A percentile compares a stretch with the other conserved stretches of the same genome.
phyloP scores from a whole-genome alignment of 164 flowering plant genomes.

The Saururus chinensis region DNA sequence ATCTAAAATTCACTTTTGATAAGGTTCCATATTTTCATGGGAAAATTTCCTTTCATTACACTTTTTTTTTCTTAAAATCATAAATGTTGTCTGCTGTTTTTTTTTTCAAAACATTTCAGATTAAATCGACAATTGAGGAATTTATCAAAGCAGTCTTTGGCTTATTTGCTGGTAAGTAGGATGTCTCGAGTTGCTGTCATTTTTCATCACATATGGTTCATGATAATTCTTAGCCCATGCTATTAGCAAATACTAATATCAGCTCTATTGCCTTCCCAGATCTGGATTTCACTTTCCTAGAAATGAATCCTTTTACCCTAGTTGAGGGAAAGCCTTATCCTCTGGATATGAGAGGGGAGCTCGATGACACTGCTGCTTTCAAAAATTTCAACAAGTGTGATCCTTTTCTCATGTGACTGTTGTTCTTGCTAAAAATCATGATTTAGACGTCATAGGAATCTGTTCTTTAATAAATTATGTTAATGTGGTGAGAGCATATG shows the following conservation, averaged over 20 bases:
- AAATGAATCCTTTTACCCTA: constrained; percentile 91
- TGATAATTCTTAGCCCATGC: too few relatives aligned
- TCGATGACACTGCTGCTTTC: constrained; percentile 92
- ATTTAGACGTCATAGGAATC: not conserved
- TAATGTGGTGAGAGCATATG: not conserved
- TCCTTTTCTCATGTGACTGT: not conserved
- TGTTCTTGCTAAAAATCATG: not conserved
- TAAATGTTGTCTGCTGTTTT: not conserved
- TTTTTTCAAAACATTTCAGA: constrained; percentile 19
- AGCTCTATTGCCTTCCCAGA: constrained; percentile 26
- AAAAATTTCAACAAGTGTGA: constrained; percentile 85
- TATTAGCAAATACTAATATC: too few relatives aligned
- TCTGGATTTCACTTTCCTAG: constrained; percentile 81
- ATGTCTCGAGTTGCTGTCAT: not conserved
- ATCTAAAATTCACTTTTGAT: too few relatives aligned
- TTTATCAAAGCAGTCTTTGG: constrained; percentile 59
- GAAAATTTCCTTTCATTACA: not conserved
- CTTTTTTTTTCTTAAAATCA: not conserved
- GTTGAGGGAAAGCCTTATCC: constrained; percentile 83
- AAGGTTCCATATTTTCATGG: not conserved
- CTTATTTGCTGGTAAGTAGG: not conserved
- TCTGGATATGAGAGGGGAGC: constrained; percentile 85
- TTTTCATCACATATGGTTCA: not conserved
- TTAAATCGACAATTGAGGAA: constrained; percentile 57
- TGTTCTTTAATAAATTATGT: not conserved